A percentile compares a stretch with the other conserved stretches of the same genome.
phyloP scores from a whole-genome alignment of 345 rosid genomes.

The Rhizophora apiculata region DNA sequence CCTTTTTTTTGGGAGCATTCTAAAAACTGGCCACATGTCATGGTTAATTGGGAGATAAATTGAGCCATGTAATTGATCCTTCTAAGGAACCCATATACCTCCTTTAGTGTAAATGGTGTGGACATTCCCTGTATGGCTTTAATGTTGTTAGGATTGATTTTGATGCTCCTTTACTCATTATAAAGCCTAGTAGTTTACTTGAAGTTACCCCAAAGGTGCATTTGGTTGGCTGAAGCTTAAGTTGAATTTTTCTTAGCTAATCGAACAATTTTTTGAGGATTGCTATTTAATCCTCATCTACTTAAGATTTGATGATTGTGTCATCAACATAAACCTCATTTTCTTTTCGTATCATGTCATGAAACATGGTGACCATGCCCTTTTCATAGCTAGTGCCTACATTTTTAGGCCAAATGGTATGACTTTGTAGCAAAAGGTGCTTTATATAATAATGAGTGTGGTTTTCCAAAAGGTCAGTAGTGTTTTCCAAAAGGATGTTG shows the following conservation, averaged over 20 bases:
- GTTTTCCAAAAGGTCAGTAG: too few species aligned
- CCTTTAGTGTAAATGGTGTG: too few species aligned
- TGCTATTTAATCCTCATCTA: background rate
- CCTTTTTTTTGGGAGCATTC: background rate
- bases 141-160: too few species aligned
- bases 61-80: background rate
- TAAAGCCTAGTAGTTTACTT: too few species aligned
- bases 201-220: background rate
- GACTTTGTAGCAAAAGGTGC: too few species aligned
- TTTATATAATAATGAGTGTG: too few species aligned
- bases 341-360: background rate
- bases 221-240: background rate
- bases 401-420: too few species aligned
- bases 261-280: background rate
- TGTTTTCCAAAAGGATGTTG: background rate
- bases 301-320: too few species aligned
- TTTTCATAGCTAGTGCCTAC: too few species aligned
- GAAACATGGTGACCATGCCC: background rate
- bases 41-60: too few species aligned
- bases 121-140: background rate
- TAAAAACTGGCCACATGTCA: too few species aligned
- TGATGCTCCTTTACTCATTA: too few species aligned
- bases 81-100: background rate
- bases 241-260: background rate
- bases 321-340: background rate